Percentiles rank a stretch among this genome's conserved stretches.
Conservation (phyloP, 139 green algal genomes). For the Chlorella vulgaris region DNA sequence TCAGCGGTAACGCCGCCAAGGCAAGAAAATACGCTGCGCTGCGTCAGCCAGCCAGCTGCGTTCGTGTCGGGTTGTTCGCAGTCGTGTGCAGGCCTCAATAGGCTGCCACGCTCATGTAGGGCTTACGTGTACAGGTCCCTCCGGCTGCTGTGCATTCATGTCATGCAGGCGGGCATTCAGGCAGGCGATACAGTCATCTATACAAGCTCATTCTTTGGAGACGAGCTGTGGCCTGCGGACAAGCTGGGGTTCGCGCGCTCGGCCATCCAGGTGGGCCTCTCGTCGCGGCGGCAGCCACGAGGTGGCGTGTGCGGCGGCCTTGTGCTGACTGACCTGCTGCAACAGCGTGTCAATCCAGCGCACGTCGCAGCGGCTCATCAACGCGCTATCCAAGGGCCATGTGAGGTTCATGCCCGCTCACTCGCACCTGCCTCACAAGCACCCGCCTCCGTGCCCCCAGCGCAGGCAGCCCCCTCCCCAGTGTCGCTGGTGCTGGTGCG, state of each 20-base stretch:
- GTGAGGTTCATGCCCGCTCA: too few species aligned
- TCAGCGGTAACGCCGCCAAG: constrained; percentile 91
- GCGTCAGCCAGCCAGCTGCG: too few species aligned
- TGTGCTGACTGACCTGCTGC: too few species aligned
- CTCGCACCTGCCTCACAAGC: too few species aligned
- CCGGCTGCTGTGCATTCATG: too few species aligned
- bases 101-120: too few species aligned
- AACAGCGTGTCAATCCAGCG: too few species aligned
- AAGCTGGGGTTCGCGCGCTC: constrained; percentile 68
- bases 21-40: constrained; percentile 86
- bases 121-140: too few species aligned
- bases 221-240: constrained; percentile 96
- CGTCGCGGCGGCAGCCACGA: not conserved
- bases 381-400: too few species aligned
- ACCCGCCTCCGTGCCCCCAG: not conserved
- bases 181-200: constrained; percentile 83
- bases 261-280: constrained; percentile 36
- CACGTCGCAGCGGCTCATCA: too few species aligned
- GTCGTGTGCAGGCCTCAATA: too few species aligned
- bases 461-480: constrained; percentile 66
- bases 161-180: constrained; percentile 43
- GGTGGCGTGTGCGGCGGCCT: not conserved
- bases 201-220: constrained; percentile 94
- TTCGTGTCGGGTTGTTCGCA: too few species aligned
- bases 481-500: constrained; percentile 78